Percentiles rank a stretch among this genome's conserved stretches.
Conservation (phyloP, 2,329 filamentous ascomycete genomes). For the Boeremia exigua region DNA sequence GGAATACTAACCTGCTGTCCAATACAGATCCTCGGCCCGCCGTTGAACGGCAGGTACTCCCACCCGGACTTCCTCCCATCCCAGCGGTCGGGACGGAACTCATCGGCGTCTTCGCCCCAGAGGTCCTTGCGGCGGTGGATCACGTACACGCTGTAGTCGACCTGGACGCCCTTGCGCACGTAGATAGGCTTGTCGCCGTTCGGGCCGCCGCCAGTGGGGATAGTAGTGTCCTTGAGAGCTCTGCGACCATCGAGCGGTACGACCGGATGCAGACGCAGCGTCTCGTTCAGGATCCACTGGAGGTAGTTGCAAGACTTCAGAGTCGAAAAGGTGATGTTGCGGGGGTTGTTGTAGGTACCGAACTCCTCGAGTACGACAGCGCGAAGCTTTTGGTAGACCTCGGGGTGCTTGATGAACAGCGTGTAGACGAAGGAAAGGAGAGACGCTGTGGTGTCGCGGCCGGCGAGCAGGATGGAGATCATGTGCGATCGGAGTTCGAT, state of each 20-base stretch:
- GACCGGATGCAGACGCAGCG: constrained; percentile 42
- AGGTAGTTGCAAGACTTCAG: constrained; percentile 44
- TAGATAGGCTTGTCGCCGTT: constrained; percentile 43
- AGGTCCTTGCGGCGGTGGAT: constrained; percentile 47
- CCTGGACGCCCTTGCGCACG: constrained; percentile 36
- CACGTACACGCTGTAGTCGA: constrained; percentile 38
- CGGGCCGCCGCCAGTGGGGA: constrained; percentile 46
- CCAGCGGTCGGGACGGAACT: constrained; percentile 46
- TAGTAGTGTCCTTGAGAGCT: constrained; percentile 40
- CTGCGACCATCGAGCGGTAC: constrained; percentile 42
- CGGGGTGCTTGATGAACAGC: constrained; percentile 46
- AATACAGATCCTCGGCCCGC: constrained; percentile 41
- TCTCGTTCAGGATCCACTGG: constrained; percentile 43
- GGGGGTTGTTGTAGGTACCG: constrained; percentile 48
- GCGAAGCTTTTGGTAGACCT: constrained; percentile 44
- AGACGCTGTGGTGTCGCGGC: constrained; percentile 82
- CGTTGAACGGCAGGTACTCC: constrained; percentile 45
- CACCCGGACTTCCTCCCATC: constrained; percentile 40
- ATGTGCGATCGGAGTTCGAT: constrained; percentile 81
- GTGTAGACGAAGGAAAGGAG: constrained; percentile 76
- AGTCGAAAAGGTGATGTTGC: constrained; percentile 50
- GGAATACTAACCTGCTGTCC: constrained; percentile 27
- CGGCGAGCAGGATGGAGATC: constrained; percentile 80
- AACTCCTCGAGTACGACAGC: constrained; percentile 47
- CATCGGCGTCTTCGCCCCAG: constrained; percentile 46